A percentile compares a stretch with the other conserved stretches of the same genome.
These are phyloP conservation scores for Neurospora sp. DNA, from an alignment of 2,329 filamentous ascomycete genomes.

Conservation along the genomic window DNA sequence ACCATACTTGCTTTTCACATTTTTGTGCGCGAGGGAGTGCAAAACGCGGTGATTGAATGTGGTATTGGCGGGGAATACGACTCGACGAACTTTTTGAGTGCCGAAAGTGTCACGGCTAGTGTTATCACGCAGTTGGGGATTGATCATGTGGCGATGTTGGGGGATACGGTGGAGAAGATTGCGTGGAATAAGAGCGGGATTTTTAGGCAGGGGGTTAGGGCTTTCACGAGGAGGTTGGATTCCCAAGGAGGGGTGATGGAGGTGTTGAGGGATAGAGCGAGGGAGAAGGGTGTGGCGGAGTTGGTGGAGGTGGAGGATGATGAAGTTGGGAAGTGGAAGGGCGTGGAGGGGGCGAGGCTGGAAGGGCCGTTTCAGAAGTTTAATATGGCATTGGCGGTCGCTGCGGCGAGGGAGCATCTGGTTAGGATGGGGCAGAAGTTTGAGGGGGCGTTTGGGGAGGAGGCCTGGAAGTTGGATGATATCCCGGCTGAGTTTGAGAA, in stretches of 20 bases:
- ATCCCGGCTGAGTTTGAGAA: slow-evolving; percentile 46
- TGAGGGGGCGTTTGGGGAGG: slow-evolving; percentile 12
- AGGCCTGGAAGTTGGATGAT: slow-evolving; percentile 8
- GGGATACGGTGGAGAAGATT: slow-evolving; percentile 53
- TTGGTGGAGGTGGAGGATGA: slow-evolving; percentile 33
- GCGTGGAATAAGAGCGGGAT: slow-evolving; percentile 68
- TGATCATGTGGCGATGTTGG: slow-evolving; percentile 55
- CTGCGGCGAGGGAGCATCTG: slow-evolving; percentile 49
- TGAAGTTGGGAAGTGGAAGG: slow-evolving; percentile 31
- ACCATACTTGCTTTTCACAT: slow-evolving; percentile 81
- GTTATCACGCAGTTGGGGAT: slow-evolving; percentile 59
- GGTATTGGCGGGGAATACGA: slow-evolving; percentile 93
- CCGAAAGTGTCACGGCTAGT: slow-evolving; percentile 43
- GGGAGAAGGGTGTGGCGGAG: slow-evolving; percentile 37
- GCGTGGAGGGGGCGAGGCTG: slow-evolving; percentile 29
- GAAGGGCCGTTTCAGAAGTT: slow-evolving; percentile 44
- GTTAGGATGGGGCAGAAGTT: slow-evolving; percentile 17
- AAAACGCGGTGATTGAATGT: slow-evolving; percentile 72
- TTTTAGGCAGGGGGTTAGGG: slow-evolving; percentile 44
- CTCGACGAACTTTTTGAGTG: slow-evolving; percentile 71
- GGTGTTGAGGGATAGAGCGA: slow-evolving; percentile 36
- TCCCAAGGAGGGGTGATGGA: slow-evolving; percentile 12
- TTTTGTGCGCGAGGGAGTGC: slow-evolving; percentile 67
- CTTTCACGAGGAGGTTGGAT: slow-evolving; percentile 12
- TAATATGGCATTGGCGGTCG: slow-evolving; percentile 48